These are phyloP conservation scores for Pseudogymnoascus sp. DNA, from an alignment of 2,329 filamentous ascomycete species.

Conservation along the genomic window DNA sequence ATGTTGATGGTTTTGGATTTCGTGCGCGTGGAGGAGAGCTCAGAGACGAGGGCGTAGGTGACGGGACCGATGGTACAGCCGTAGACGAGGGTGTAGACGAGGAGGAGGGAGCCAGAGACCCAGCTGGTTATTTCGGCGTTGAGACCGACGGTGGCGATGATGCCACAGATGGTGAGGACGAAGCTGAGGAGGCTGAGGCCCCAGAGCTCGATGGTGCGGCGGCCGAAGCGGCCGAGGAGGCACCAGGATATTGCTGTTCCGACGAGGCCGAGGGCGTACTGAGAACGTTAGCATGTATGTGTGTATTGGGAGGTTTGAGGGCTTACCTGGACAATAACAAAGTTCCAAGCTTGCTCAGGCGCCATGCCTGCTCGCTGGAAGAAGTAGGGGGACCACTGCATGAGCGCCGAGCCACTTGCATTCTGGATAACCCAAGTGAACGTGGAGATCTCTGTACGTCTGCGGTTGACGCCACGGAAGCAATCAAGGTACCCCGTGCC, in stretches of 20 bases:
- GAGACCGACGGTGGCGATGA: constrained; percentile 37
- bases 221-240: constrained; percentile 37
- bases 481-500: constrained; percentile 41
- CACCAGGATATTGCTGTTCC: constrained; percentile 43
- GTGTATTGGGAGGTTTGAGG: background rate
- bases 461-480: constrained; percentile 37
- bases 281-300: background rate
- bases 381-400: constrained; percentile 53
- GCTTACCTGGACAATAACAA: constrained; percentile 38
- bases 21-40: constrained; percentile 4
- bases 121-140: constrained; percentile 34
- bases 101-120: constrained; percentile 32
- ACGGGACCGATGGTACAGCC: constrained; percentile 40
- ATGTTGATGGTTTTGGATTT: constrained; percentile 25
- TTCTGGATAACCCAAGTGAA: constrained; percentile 57
- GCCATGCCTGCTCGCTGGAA: constrained; percentile 46
- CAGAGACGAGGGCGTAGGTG: constrained; percentile 23
- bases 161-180: constrained; percentile 75
- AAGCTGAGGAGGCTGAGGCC: constrained; percentile 60
- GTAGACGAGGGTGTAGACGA: constrained; percentile 34
- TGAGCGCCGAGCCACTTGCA: constrained; percentile 51
- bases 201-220: constrained; percentile 42
- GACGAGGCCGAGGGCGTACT: constrained; percentile 35
- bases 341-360: constrained; percentile 41
- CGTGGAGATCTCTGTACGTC: constrained; percentile 42